phyloP scores from a whole-genome alignment of 805 yeast genomes.

The Candida parachauliodes region DNA sequence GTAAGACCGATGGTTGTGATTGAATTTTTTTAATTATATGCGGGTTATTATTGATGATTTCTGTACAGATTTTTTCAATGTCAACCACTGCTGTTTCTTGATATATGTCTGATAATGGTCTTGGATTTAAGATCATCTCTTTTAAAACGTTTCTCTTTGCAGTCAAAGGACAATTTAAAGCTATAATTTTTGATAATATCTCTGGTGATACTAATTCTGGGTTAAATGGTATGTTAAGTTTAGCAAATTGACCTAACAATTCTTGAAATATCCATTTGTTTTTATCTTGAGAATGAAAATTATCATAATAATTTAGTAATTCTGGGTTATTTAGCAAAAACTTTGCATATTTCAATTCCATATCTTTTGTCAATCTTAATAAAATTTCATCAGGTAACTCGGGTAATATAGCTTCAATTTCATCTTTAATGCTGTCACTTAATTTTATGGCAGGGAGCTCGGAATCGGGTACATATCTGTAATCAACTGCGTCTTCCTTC shows the following conservation, averaged over 20 bases:
- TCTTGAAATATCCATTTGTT: constrained; percentile 85
- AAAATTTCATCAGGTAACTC: constrained; percentile 60
- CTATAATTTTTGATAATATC: constrained; percentile 53
- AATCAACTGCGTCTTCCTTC: constrained; percentile 82
- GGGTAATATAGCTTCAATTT: constrained; percentile 47
- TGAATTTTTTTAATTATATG: constrained; percentile 55
- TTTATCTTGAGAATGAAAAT: constrained; percentile 28
- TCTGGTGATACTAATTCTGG: constrained; percentile 28
- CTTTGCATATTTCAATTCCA: constrained; percentile 72
- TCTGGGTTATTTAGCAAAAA: constrained; percentile 52
- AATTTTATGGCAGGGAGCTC: constrained; percentile 67
- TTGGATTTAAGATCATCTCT: constrained; percentile 53
- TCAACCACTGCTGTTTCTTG: constrained; percentile 39
- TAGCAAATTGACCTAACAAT: constrained; percentile 64
- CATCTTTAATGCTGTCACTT: constrained; percentile 36
- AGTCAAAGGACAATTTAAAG: constrained; percentile 51
- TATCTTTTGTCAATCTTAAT: constrained; percentile 34
- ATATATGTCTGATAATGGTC: constrained; percentile 44
- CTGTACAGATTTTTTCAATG: constrained; percentile 39
- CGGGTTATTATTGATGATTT: constrained; percentile 43
- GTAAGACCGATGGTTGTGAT: constrained; percentile 54
- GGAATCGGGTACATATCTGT: constrained; percentile 92
- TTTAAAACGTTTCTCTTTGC: constrained; percentile 65
- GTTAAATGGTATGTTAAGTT: constrained; percentile 38
- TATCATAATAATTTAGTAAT: constrained; percentile 49